A percentile compares a stretch with the other conserved stretches of the same genome.
Evolutionary conservation across 345 rosid genomes (phyloP).

Genomic region (Lagerstroemia speciosa): DNA sequence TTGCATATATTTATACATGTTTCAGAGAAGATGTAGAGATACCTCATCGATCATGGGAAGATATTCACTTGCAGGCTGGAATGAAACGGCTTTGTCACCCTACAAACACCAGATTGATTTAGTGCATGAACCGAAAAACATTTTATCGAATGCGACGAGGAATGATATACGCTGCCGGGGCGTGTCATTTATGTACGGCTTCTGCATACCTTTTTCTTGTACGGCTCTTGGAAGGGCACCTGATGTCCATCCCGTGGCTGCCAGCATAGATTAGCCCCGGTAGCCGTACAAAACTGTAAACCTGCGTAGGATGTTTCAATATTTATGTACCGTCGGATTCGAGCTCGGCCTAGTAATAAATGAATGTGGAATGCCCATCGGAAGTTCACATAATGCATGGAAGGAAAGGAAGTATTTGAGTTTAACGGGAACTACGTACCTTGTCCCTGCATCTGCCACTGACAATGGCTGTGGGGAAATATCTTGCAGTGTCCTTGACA

Average conservation of each 20-base stretch:
- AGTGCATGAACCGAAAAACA: background rate
- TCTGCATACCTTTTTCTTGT: slow-evolving; percentile 33
- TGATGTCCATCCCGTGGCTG: slow-evolving; percentile 99
- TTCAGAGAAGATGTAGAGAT: background rate
- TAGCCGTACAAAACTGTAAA: slow-evolving; percentile 69
- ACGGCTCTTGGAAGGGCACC: slow-evolving; percentile 57
- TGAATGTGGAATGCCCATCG: too few relatives aligned
- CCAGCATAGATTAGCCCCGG: slow-evolving; percentile 79
- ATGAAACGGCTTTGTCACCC: slow-evolving; percentile 37
- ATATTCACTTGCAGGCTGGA: slow-evolving; percentile 77
- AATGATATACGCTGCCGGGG: background rate
- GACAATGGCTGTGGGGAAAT: slow-evolving; percentile 91
- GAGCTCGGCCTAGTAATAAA: background rate
- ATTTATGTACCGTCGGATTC: background rate
- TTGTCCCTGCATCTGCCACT: slow-evolving; percentile 90
- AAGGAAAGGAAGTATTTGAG: too few relatives aligned
- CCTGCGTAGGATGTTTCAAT: slow-evolving; percentile 29
- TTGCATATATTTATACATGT: too few relatives aligned
- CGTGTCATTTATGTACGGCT: background rate
- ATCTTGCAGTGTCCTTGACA: slow-evolving; percentile 53
- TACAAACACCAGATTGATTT: slow-evolving; percentile 10
- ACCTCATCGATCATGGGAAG: slow-evolving; percentile 88
- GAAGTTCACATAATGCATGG: background rate
- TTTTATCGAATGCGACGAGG: background rate
- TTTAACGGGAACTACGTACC: slow-evolving; percentile 35